These are phyloP conservation scores for Moniliella sp. DNA, from an alignment of 1,284 basidiomycete species.

Conservation along the genomic window DNA sequence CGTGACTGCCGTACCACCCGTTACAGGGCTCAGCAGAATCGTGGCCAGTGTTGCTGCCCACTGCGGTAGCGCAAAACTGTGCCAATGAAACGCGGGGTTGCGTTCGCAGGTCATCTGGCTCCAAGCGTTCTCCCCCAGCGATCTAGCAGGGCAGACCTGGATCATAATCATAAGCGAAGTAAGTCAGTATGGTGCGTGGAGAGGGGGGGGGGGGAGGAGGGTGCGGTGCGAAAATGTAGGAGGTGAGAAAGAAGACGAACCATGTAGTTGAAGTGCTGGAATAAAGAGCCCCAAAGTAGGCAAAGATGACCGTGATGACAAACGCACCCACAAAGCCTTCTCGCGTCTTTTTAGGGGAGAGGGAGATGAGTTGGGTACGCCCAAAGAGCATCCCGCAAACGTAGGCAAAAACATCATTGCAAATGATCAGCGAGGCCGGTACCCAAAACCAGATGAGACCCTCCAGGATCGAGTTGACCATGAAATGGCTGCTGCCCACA, in stretches of 20 bases:
- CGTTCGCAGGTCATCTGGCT: conserved; percentile 57
- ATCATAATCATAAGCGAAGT: too few species aligned
- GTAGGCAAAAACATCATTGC: conserved; percentile 95
- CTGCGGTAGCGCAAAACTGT: conserved; percentile 49
- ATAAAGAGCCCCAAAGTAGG: conserved; percentile 76
- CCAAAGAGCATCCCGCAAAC: conserved; percentile 86
- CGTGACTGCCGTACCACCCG: conserved; percentile 1
- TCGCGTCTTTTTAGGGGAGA: conserved; percentile 95
- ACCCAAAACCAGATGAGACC: conserved; percentile 98
- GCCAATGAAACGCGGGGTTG: conserved; percentile 78
- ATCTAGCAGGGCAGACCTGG: conserved; percentile 76
- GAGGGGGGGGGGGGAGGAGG: too few species aligned
- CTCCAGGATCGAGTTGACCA: conserved; percentile 84
- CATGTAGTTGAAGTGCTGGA: conserved; percentile 92
- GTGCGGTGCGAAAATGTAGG: too few species aligned
- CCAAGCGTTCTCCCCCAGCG: conserved; percentile 75
- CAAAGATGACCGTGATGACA: conserved; percentile 75
- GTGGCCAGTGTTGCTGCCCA: conserved; percentile 35
- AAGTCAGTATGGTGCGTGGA: too few species aligned
- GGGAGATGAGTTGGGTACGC: conserved; percentile 76
- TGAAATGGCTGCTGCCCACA: conserved; percentile 92
- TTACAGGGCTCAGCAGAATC: conserved; percentile 9
- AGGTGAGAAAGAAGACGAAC: too few species aligned
- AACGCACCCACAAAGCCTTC: conserved; percentile 98
- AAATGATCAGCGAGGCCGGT: conserved; percentile 85